Percentiles rank a stretch among this genome's conserved stretches.
These are phyloP conservation scores for Ophiostoma montium DNA, from an alignment of 2,329 filamentous ascomycete species.

Conservation along the genomic window DNA sequence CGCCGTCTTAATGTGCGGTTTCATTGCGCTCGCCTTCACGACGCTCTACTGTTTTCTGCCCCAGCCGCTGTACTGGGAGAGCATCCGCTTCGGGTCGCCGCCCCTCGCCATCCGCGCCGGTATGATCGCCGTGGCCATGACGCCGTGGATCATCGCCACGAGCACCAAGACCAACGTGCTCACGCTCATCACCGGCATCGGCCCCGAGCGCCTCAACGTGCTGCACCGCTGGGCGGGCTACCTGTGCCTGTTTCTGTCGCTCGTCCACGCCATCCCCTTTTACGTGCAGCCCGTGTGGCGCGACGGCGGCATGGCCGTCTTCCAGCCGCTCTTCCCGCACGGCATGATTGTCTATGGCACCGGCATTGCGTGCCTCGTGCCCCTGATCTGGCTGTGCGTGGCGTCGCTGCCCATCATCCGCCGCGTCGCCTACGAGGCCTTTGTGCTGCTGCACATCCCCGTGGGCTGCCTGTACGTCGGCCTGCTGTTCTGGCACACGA, in stretches of 20 bases:
- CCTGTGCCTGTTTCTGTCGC: conserved; percentile 64
- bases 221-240: conserved; percentile 88
- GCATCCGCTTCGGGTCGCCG: conserved; percentile 75
- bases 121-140: conserved; percentile 83
- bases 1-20: conserved; percentile 53
- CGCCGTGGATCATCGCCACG: conserved; percentile 82
- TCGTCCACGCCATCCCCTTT: conserved; percentile 79
- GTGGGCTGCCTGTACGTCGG: conserved; percentile 68
- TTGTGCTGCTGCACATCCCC: conserved; percentile 69
- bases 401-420: conserved; percentile 72
- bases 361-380: conserved; percentile 68
- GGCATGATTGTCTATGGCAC: conserved; percentile 66
- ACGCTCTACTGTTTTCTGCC: conserved; percentile 74
- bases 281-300: conserved; percentile 82
- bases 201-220: conserved; percentile 83
- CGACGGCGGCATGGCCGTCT: conserved; percentile 57
- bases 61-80: conserved; percentile 79
- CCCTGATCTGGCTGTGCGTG: conserved; percentile 68
- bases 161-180: conserved; percentile 87
- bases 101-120: conserved; percentile 76
- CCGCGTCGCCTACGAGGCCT: conserved; percentile 69
- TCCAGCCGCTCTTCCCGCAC: conserved; percentile 53
- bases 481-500: conserved; percentile 89
- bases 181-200: conserved; percentile 73
- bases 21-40: conserved; percentile 56